phyloP scores from a whole-genome alignment of 306 rosid genomes.

The Myrica gale region DNA sequence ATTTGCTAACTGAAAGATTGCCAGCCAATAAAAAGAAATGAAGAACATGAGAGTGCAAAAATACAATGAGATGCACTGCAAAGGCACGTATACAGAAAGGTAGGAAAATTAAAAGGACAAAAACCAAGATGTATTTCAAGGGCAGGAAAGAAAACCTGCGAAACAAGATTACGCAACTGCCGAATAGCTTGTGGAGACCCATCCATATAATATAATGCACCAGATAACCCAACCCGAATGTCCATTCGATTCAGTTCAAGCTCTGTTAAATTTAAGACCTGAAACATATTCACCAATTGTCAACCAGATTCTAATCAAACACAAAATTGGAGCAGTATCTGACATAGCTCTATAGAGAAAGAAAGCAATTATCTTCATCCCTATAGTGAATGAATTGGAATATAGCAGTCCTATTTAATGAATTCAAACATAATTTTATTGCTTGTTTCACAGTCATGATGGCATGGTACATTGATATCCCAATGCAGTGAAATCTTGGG shows the following conservation, averaged over 20 bases:
- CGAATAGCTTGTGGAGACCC: slow-evolving; percentile 99
- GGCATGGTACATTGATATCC: not conserved
- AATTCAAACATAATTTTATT: not conserved
- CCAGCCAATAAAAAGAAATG: not conserved
- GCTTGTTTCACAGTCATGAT: no score
- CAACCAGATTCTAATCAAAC: slow-evolving; percentile 19
- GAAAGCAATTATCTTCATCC: not conserved
- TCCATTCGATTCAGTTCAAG: slow-evolving; percentile 95
- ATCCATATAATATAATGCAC: slow-evolving; percentile 90
- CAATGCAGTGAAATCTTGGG: not conserved
- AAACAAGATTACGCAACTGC: slow-evolving; percentile 92
- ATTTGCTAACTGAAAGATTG: not conserved
- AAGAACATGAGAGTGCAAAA: not conserved
- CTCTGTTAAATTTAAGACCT: slow-evolving; percentile 95
- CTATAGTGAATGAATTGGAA: not conserved
- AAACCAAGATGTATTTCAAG: slow-evolving; percentile 26
- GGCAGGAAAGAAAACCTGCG: slow-evolving; percentile 66
- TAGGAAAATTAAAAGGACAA: slow-evolving; percentile 9
- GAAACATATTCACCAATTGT: slow-evolving; percentile 38
- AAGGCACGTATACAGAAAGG: slow-evolving; percentile 14
- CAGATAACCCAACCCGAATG: slow-evolving; percentile 90
- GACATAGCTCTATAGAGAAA: not conserved
- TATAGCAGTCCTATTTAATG: not conserved
- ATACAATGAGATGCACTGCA: slow-evolving; percentile 19
- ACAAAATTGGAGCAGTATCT: not conserved